Conservation (phyloP, 2,329 filamentous ascomycete genomes). For the Xylaria sp. region DNA sequence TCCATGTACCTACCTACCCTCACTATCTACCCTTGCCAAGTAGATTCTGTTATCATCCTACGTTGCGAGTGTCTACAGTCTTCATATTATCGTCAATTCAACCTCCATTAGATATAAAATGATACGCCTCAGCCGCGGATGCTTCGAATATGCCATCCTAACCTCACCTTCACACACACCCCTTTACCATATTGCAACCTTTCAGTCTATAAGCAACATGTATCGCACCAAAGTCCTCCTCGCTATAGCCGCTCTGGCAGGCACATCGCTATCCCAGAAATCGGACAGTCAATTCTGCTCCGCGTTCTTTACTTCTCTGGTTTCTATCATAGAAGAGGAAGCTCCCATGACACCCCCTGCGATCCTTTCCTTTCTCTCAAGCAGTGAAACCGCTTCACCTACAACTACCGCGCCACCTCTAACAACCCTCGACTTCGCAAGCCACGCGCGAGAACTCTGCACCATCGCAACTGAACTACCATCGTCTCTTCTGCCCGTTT, state of each 20-base stretch:
- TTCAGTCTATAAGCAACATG: conserved; percentile 21
- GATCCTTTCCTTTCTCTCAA: conserved; percentile 16
- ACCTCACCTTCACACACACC: conserved; percentile 6
- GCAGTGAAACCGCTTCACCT: not conserved
- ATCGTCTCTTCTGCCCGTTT: conserved; percentile 11
- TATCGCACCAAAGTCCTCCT: conserved; percentile 6
- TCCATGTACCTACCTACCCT: conserved; percentile 3
- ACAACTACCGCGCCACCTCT: conserved; percentile 2
- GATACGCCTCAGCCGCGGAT: not conserved
- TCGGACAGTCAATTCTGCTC: conserved; percentile 32
- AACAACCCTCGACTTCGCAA: conserved; percentile 3
- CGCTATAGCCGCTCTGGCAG: conserved; percentile 15
- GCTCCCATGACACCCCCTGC: conserved; percentile 17
- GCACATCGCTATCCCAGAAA: conserved; percentile 29
- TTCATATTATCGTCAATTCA: not conserved
- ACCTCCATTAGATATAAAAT: conserved; percentile 16
- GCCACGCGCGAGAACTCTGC: conserved; percentile 4
- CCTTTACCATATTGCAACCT: not conserved
- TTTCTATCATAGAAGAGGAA: conserved; percentile 15
- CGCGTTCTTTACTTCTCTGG: conserved; percentile 28
- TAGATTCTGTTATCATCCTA: not conserved
- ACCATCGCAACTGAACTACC: not conserved
- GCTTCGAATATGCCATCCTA: not conserved
- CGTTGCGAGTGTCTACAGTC: not conserved
- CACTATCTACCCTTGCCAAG: conserved; percentile 3